Conservation (phyloP, 306 rosid genomes). For the Acacia acuminata region DNA sequence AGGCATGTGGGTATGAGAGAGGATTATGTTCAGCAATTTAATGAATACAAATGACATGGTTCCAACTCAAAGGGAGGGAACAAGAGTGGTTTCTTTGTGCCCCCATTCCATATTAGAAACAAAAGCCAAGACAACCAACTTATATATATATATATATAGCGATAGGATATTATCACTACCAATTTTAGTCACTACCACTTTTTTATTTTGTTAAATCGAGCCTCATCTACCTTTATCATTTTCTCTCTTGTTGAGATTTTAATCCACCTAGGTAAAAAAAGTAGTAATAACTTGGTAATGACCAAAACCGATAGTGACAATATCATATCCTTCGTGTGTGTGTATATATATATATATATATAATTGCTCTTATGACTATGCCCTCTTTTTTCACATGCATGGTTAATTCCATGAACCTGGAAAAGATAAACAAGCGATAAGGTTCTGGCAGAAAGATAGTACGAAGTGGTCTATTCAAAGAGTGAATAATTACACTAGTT, state of each 20-base stretch:
- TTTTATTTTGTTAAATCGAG: no score
- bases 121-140: not conserved
- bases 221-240: no score
- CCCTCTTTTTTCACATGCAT: not conserved
- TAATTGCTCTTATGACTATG: constrained; percentile 20
- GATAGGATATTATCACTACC: no score
- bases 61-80: constrained; percentile 24
- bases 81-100: not conserved
- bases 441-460: constrained; percentile 3
- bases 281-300: no score
- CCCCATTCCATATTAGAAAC: not conserved
- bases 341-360: not conserved
- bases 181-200: no score
- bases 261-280: no score
- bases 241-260: no score
- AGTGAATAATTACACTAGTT: not conserved
- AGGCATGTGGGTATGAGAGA: constrained; percentile 27
- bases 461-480: not conserved
- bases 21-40: not conserved
- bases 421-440: constrained; percentile 15
- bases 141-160: not conserved
- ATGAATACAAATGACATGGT: constrained; percentile 21
- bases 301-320: no score
- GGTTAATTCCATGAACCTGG: constrained; percentile 30
- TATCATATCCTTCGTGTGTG: no score